These are phyloP conservation scores for Yarrowia galli DNA, from an alignment of 1,139 yeast species.

Conservation along the genomic window DNA sequence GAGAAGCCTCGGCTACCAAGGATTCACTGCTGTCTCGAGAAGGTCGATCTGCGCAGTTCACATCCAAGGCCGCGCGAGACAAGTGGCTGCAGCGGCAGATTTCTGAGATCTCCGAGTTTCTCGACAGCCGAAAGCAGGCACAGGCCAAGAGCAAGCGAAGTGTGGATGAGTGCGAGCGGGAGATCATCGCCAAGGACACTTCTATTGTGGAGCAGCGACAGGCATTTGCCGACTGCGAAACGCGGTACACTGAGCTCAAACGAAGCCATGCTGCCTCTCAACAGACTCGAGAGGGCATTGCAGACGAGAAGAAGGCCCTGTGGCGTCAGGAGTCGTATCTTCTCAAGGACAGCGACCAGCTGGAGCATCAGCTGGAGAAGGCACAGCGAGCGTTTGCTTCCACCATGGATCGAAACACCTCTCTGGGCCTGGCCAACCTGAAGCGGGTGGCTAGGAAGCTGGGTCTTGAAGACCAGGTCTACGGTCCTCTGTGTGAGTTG, in stretches of 20 bases:
- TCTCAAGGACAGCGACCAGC: conserved; percentile 62
- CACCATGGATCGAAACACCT: conserved; percentile 62
- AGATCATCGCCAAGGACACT: background rate
- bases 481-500: conserved; percentile 86
- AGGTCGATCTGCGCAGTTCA: conserved; percentile 70
- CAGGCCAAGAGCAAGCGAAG: background rate
- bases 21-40: conserved; percentile 63
- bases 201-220: conserved; percentile 9
- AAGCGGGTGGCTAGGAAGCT: conserved; percentile 61
- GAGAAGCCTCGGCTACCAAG: conserved; percentile 1
- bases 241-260: conserved; percentile 10
- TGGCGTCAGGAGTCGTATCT: conserved; percentile 84
- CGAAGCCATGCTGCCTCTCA: background rate
- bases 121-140: conserved; percentile 2
- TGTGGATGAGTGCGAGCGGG: background rate
- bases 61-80: conserved; percentile 66
- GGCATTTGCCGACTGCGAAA: conserved; percentile 14
- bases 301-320: conserved; percentile 71
- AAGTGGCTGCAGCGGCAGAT: conserved; percentile 68
- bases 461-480: conserved; percentile 67
- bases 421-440: conserved; percentile 74
- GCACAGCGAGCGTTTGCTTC: conserved; percentile 69
- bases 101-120: conserved; percentile 46
- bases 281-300: conserved; percentile 48
- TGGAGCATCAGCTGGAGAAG: conserved; percentile 57